Conservation (phyloP, 2,329 filamentous ascomycete species). For the Hypocrella siamensis region DNA sequence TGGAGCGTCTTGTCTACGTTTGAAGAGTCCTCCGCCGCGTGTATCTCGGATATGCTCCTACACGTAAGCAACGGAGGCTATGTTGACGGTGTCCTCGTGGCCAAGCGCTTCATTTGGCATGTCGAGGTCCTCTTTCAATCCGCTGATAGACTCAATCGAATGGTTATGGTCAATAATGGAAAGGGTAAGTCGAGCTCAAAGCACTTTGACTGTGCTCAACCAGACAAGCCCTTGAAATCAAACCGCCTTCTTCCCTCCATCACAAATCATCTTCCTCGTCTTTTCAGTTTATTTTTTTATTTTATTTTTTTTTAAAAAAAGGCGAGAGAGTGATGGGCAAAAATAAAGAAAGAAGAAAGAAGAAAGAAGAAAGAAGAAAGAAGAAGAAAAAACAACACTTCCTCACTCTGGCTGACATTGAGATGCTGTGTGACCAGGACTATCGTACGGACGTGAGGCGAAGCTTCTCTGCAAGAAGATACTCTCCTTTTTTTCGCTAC, state of each 20-base stretch:
- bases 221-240: no score
- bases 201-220: background rate
- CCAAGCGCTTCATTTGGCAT: slow-evolving; percentile 91
- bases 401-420: background rate
- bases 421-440: slow-evolving; percentile 30
- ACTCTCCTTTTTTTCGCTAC: slow-evolving; percentile 87
- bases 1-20: slow-evolving; percentile 97
- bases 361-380: background rate
- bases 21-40: slow-evolving; percentile 92
- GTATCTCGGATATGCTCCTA: slow-evolving; percentile 96
- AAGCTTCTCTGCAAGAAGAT: slow-evolving; percentile 99
- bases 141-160: slow-evolving; percentile 68
- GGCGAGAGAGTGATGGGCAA: no score
- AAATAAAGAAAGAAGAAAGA: no score
- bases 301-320: no score
- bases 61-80: slow-evolving; percentile 98
- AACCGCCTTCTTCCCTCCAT: no score
- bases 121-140: slow-evolving; percentile 85
- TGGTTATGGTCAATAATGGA: slow-evolving; percentile 51
- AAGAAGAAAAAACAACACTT: background rate
- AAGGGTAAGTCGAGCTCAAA: slow-evolving; percentile 44
- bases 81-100: slow-evolving; percentile 84
- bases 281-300: no score
- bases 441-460: slow-evolving; percentile 89
- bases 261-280: no score